Evolutionary conservation across 495 filamentous ascomycete species (phyloP), one percentile per base, ranked within the genome.

Genomic region (Echria macrotheca): DNA sequence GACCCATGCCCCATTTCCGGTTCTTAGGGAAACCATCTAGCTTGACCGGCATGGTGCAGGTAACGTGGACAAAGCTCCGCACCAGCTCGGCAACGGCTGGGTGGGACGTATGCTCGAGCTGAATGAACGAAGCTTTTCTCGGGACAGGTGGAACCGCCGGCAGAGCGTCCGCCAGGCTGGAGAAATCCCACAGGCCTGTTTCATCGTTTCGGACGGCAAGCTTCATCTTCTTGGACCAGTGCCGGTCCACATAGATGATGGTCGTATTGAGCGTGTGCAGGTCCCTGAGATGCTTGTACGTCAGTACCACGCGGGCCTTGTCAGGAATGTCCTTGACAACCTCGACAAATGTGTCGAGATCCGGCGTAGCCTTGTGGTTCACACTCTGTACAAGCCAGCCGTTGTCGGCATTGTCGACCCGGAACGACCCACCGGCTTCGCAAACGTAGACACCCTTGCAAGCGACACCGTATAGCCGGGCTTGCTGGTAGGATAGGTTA

Each of bases 181-280:
- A 78, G 56, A 96, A 97, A 69, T 99, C 93, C 93, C 93, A 99
- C 23, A 96, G 65, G 5, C 93, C 93, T 7, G 89, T 87, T 41
- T 72, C 70, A 57, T 98, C 91, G 66, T 99, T 99, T 6, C 93
- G 83, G 38, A 91, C 81, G 4, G 91, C 91, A 61, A 96, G 68
- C 55, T 89, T 82, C 89, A 99, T 96, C 69, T 91, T 91, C 22
- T 81, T 80, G 42, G 84, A 79, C 93, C 93, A 99, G 68, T 99
- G 93, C 15, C 93, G 81, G 63, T 99, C 93, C 51, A 99, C 81
- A 47, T 91, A 83, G 47, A 95, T 74, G 63, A 99, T 94, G 47
- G 84, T 87, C 0, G 93, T 97, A 58, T 91, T 89, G 40, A 91
- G 81, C 0, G 91, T 95, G 66, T 99, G 93, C 21, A 99, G 74